A percentile compares a stretch with the other conserved stretches of the same genome.
Evolutionary conservation across 2,329 filamentous ascomycete species (phyloP).

Genomic region (Pseudogymnoascus sp.): DNA sequence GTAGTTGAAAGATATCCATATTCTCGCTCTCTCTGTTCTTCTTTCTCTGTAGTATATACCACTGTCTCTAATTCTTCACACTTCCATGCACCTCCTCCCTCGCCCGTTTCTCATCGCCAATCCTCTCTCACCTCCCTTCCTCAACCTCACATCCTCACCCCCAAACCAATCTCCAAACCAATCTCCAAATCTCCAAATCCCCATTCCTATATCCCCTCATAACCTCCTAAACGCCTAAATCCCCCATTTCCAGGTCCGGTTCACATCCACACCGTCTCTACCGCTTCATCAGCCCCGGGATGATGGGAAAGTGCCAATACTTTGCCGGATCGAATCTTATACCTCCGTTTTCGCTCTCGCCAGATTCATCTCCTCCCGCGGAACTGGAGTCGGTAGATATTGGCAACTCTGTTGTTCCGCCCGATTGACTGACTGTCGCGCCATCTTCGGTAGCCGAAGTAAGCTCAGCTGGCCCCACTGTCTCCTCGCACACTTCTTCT

Average conservation of each 20-base stretch:
- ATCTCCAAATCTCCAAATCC: no score
- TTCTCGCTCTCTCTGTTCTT: no score
- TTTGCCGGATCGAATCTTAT: not conserved
- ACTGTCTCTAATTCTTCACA: not conserved
- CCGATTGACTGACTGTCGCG: not conserved
- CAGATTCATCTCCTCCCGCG: not conserved
- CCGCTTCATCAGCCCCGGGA: no score
- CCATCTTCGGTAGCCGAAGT: not conserved
- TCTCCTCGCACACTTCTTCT: no score
- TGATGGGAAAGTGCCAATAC: not conserved
- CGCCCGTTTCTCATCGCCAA: not conserved
- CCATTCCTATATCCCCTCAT: no score
- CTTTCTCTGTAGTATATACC: not conserved
- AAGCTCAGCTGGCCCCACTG: not conserved
- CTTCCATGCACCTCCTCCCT: not conserved
- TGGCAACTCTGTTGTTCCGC: not conserved
- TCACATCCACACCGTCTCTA: not conserved
- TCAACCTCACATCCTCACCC: not conserved
- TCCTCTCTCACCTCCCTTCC: not conserved
- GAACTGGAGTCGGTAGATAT: not conserved
- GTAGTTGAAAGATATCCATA: not conserved
- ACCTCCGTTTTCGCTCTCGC: not conserved
- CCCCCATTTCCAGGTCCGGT: not conserved
- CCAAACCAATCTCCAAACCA: no score
- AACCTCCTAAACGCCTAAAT: no score